Evolutionary conservation across 257 asterid species (phyloP), one percentile per base, ranked within the genome.

Genomic region (Solanum chmielewskii): DNA sequence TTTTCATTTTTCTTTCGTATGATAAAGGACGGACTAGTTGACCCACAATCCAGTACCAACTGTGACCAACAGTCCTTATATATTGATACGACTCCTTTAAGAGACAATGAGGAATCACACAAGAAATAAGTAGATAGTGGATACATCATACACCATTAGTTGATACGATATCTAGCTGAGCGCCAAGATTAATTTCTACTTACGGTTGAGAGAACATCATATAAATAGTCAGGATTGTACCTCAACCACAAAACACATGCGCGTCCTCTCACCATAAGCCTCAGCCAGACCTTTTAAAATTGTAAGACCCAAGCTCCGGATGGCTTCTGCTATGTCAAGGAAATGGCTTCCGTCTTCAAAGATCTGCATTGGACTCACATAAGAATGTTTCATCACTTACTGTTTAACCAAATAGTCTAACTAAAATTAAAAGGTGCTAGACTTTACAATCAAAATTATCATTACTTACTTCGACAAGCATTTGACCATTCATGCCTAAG

Each of bases 181-280:
- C 35, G 42, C 73, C 68, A 47, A 8, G 10, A 49, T 18, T 45
- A 15, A 16, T 1, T 52, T 18, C 85, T 29, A 33, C 6, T 18
- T 64, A 42, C 25, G 27, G 45, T 16, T 2, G 8, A 49, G 56
- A 75, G 56, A 59, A 86, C 45, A 85, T 59, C 25, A 45, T 10
- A 80, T 47, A 59, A 80, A 45, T 49, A 49, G 69, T 20, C 45
- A 31, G 82, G 83, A 76, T 85, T 74, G 85, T 95, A 97, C 99
- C 99, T 97, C 98, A 75, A 97, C 98, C 77, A 95, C 96, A 84
- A 97, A 95, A 92, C 98, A 95, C 92, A 94, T 91, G 95, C 95
- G 92, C 16, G 92, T 92, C 89, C 94, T 93, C 83, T 93, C 91
- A 62, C 96, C 98, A 68, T 87, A 90, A 89, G 92, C 92, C 90